A percentile compares a stretch with the other conserved stretches of the same genome.
Conservation (phyloP, 1,284 basidiomycete genomes). For the Leccinum fallax region DNA sequence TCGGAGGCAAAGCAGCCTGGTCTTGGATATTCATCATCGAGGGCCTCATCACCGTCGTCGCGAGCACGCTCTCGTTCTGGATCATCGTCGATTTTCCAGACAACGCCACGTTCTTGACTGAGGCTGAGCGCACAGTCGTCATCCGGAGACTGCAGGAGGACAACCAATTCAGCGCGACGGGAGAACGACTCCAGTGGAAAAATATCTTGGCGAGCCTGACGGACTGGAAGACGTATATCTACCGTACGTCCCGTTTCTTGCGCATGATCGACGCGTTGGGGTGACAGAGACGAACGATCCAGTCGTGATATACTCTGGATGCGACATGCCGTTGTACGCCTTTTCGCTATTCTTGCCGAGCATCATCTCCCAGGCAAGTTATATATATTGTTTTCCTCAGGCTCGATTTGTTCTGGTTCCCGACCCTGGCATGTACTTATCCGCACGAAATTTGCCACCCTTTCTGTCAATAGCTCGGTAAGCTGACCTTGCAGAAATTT, state of each 20-base stretch:
- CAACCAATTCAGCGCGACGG: slow-evolving; percentile 72
- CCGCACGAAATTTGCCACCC: not conserved
- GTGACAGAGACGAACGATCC: not conserved
- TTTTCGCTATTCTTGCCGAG: slow-evolving; percentile 74
- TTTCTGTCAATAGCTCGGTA: slow-evolving; percentile 45
- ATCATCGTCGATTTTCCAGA: slow-evolving; percentile 83
- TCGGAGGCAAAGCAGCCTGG: slow-evolving; percentile 66
- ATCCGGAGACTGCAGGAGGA: slow-evolving; percentile 69
- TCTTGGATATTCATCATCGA: slow-evolving; percentile 78
- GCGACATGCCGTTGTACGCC: slow-evolving; percentile 69
- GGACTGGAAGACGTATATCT: slow-evolving; percentile 78
- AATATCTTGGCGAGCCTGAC: slow-evolving; percentile 61
- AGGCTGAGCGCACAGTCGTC: slow-evolving; percentile 68
- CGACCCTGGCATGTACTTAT: slow-evolving; percentile 33
- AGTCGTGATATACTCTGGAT: slow-evolving; percentile 62
- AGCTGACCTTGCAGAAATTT: slow-evolving; percentile 29
- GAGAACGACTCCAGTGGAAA: slow-evolving; percentile 62
- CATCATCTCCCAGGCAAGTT: slow-evolving; percentile 69
- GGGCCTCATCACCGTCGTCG: slow-evolving; percentile 66
- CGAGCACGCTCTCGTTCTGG: slow-evolving; percentile 67
- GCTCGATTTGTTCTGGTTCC: too few species aligned
- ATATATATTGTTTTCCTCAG: too few species aligned
- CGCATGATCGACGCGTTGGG: not conserved
- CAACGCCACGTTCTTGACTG: slow-evolving; percentile 75
- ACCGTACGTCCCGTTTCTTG: slow-evolving; percentile 52